These are phyloP conservation scores for Rossbeevera mucosa DNA, from an alignment of 768 basidiomycete species.

Conservation along the genomic window DNA sequence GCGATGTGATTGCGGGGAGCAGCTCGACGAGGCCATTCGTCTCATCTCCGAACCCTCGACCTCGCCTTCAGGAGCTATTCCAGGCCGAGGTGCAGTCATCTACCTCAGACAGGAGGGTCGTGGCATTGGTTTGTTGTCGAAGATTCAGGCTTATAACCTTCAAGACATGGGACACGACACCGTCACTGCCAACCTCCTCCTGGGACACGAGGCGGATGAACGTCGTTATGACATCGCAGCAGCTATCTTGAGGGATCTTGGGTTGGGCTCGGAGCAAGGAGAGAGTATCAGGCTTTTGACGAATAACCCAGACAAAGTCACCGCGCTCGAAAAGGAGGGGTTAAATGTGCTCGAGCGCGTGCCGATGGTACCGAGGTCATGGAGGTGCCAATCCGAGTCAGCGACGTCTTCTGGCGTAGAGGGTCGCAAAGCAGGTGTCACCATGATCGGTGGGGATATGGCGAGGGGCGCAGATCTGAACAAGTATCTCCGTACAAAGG, in stretches of 20 bases:
- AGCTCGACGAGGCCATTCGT: constrained; percentile 94
- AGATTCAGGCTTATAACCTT: constrained; percentile 95
- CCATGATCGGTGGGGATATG: constrained; percentile 74
- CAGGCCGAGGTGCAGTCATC: constrained; percentile 87
- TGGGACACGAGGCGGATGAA: constrained; percentile 93
- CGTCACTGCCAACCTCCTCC: constrained; percentile 93
- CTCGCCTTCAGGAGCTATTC: constrained; percentile 42
- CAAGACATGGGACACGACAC: constrained; percentile 98
- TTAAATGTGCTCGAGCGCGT: constrained; percentile 78
- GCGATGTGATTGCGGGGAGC: constrained; percentile 99
- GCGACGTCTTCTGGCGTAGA: background rate
- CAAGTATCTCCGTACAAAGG: constrained; percentile 92
- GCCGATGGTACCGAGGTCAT: constrained; percentile 91
- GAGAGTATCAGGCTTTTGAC: constrained; percentile 79
- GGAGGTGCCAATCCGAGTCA: constrained; percentile 41
- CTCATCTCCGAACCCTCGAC: constrained; percentile 69
- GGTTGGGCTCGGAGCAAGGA: constrained; percentile 53
- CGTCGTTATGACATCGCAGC: constrained; percentile 89
- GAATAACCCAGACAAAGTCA: constrained; percentile 97
- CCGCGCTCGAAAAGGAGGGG: constrained; percentile 80
- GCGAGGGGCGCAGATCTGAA: constrained; percentile 85
- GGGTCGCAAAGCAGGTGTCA: constrained; percentile 55
- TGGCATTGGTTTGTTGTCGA: constrained; percentile 92
- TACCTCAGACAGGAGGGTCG: constrained; percentile 98
- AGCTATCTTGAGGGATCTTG: constrained; percentile 85